Percentiles rank a stretch among this genome's conserved stretches.
These are phyloP conservation scores for Phycomyces nitens DNA, from an alignment of 192 early-diverging fungal species.

Conservation along the genomic window DNA sequence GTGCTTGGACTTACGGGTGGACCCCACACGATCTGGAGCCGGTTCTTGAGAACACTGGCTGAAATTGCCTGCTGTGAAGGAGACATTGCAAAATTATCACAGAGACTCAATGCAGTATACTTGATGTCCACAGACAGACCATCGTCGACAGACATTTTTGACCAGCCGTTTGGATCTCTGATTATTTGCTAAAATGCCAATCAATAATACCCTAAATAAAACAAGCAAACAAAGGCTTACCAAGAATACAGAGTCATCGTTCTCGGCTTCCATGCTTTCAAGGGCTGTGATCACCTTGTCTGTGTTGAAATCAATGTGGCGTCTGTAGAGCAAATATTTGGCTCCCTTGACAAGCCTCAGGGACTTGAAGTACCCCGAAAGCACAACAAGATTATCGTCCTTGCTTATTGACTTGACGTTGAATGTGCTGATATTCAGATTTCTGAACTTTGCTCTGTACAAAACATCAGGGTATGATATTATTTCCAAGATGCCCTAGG, in stretches of 20 bases:
- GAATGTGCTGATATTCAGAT: background rate
- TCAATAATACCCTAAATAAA: background rate
- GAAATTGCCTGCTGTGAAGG: slow-evolving; percentile 40
- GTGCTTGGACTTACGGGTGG: too few species aligned
- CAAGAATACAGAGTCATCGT: background rate
- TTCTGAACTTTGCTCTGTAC: slow-evolving; percentile 5
- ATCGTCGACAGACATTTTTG: slow-evolving; percentile 6
- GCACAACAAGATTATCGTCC: background rate
- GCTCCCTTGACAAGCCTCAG: background rate
- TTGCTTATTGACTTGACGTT: background rate
- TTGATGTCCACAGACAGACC: slow-evolving; percentile 20
- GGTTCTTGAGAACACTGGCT: slow-evolving; percentile 24
- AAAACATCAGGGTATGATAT: slow-evolving; percentile 15
- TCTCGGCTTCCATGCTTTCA: slow-evolving; percentile 6
- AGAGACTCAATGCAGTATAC: slow-evolving; percentile 27
- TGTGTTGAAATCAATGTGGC: slow-evolving; percentile 21
- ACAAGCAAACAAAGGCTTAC: background rate
- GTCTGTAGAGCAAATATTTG: slow-evolving; percentile 14
- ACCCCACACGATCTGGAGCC: slow-evolving; percentile 28
- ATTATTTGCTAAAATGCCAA: slow-evolving; percentile 27
- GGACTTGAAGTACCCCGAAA: slow-evolving; percentile 1
- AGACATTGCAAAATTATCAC: slow-evolving; percentile 39
- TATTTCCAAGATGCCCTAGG: slow-evolving; percentile 13
- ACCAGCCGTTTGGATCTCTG: slow-evolving; percentile 41
- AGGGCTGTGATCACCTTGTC: slow-evolving; percentile 1